Base-by-base conservation (phyloP, 768 basidiomycete genomes). In the Asterophora parasitica region DNA sequence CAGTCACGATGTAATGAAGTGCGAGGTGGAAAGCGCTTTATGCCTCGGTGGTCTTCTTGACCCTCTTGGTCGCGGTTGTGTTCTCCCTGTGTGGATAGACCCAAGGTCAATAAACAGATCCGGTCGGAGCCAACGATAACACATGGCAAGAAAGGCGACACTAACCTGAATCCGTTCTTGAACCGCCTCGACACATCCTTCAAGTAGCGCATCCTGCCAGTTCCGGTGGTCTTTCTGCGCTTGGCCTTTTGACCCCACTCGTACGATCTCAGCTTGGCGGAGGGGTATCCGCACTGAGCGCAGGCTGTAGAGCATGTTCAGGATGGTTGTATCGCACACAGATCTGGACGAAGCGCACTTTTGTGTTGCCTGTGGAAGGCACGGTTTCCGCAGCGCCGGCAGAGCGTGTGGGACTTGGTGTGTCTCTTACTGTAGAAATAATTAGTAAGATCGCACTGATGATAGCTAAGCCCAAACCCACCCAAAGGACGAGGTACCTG, bases 171-270 rank as follows among this genome's bases (percentile, higher is more conserved):
- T 47, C 95, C 92, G 65, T 96, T 97, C 85, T 98, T 98, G 87
- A 97, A 98, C 59, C 92, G 81, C 66, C 94, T 82, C 60, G 87
- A 84, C 35, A 98, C 95, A 44, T 77, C 69, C 79, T 93, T 96
- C 71, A 98, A 79, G 80, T 92, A 83, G 51, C 77, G 74, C 93
- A 96, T 96, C 64, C 94, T 80, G 57, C 95, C 95, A 56, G 95
- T 94, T 51, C 96, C 96, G 50, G 96, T 97, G 40, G 95, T 98
- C 85, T 95, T 96, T 83, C 95, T 87, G 73, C 96, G 87, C 84
- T 98, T 97, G 46, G 96, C 96, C 82, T 99, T 99, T 67, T 84
- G 79, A 58, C 93, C 92, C 96, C 96, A 98, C 73, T 97, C 88
- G 72, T 83, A 98, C 61, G 91, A 93, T 63, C 95, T 84, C 61